Percentiles rank a stretch among this genome's conserved stretches.
Evolutionary conservation across 2,329 filamentous ascomycete species (phyloP).

Genomic region (Dactylellina sp.): DNA sequence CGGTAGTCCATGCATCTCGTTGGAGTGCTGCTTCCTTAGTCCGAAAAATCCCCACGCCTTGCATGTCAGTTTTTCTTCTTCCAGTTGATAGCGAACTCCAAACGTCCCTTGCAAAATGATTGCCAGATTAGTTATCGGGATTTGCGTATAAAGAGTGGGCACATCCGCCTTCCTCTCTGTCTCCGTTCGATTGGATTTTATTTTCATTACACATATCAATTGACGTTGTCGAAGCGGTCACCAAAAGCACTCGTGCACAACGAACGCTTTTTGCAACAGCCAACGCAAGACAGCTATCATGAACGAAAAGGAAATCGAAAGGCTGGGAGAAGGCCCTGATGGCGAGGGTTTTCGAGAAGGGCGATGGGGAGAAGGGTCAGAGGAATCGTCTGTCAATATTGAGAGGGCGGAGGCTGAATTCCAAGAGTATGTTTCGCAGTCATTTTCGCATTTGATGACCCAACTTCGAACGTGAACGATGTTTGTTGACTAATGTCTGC

Average conservation of each 20-base stretch:
- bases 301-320: conserved; percentile 32
- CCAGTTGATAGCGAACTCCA: not conserved
- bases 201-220: not conserved
- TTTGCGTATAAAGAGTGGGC: conserved; percentile 3
- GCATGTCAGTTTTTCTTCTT: not conserved
- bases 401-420: conserved; percentile 59
- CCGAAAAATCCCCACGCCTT: too few species aligned
- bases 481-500: conserved; percentile 1
- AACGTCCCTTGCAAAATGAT: not conserved
- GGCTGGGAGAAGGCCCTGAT: conserved; percentile 1
- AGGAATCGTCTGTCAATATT: conserved; percentile 58
- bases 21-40: not conserved
- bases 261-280: not conserved
- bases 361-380: conserved; percentile 51
- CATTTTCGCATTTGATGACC: conserved; percentile 2
- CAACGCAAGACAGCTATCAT: conserved; percentile 15
- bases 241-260: too few species aligned
- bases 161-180: not conserved
- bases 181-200: not conserved
- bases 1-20: not conserved
- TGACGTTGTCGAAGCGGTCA: too few species aligned
- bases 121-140: not conserved
- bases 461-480: not conserved
- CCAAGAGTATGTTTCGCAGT: conserved; percentile 58
- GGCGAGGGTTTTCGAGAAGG: conserved; percentile 36